Evolutionary conservation across 345 rosid species (phyloP).

Genomic region (thale cress (Arabidopsis thaliana)): DNA sequence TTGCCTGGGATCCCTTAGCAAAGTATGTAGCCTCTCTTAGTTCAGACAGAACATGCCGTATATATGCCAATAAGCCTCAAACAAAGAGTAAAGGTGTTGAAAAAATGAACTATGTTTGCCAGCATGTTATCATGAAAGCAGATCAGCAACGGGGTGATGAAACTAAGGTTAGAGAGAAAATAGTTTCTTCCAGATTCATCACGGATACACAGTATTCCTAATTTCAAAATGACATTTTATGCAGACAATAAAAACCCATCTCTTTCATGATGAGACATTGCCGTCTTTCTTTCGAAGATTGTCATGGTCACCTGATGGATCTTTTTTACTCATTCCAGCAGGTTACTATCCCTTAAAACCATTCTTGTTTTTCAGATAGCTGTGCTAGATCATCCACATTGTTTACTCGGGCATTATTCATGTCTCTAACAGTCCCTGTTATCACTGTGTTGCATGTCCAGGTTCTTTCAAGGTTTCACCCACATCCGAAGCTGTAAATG

Average conservation of each 20-base stretch:
- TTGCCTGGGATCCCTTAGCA: slow-evolving; percentile 93
- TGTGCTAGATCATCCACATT: slow-evolving; percentile 4
- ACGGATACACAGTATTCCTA: slow-evolving; percentile 14
- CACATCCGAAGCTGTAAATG: slow-evolving; percentile 67
- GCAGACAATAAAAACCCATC: slow-evolving; percentile 72
- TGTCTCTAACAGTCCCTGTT: neutral
- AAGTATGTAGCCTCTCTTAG: slow-evolving; percentile 89
- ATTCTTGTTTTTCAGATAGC: neutral
- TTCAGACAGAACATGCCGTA: slow-evolving; percentile 94
- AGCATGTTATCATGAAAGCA: slow-evolving; percentile 77
- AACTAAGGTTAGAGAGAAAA: slow-evolving; percentile 60
- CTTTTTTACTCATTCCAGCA: slow-evolving; percentile 88
- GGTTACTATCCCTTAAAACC: slow-evolving; percentile 47
- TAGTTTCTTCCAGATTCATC: slow-evolving; percentile 29
- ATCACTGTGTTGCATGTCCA: slow-evolving; percentile 45
- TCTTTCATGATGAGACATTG: slow-evolving; percentile 94
- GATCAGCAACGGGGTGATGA: slow-evolving; percentile 67
- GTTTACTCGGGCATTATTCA: neutral
- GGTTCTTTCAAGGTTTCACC: slow-evolving; percentile 76
- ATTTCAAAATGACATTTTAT: slow-evolving; percentile 28
- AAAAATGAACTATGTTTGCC: slow-evolving; percentile 73
- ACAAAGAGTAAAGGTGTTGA: slow-evolving; percentile 68
- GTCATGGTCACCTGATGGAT: slow-evolving; percentile 99
- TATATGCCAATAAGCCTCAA: slow-evolving; percentile 75
- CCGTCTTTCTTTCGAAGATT: slow-evolving; percentile 96